Percentiles rank a stretch among this genome's conserved stretches.
Conservation (phyloP, 495 filamentous ascomycete species). For the Cladorrhinum samala region DNA sequence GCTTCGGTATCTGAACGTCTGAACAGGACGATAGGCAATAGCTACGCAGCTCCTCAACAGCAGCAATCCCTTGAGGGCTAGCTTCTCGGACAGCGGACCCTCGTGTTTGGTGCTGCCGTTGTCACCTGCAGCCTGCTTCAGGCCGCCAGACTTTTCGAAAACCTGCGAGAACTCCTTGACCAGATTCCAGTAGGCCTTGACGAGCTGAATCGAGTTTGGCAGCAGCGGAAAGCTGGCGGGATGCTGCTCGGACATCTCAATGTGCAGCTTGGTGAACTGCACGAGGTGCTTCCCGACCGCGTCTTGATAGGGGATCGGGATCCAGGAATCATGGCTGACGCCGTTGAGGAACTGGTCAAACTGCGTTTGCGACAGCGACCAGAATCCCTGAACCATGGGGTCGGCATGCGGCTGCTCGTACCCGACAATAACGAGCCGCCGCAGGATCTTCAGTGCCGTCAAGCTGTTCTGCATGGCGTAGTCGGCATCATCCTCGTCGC, state of each 20-base stretch:
- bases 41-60: slow-evolving; percentile 76
- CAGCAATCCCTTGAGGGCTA: slow-evolving; percentile 73
- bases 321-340: slow-evolving; percentile 41
- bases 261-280: slow-evolving; percentile 85
- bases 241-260: slow-evolving; percentile 70
- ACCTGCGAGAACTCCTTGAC: slow-evolving; percentile 67
- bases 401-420: slow-evolving; percentile 80
- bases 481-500: slow-evolving; percentile 52
- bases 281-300: slow-evolving; percentile 77
- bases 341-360: slow-evolving; percentile 61
- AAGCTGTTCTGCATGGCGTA: slow-evolving; percentile 68
- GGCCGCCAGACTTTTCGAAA: slow-evolving; percentile 48
- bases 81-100: slow-evolving; percentile 60
- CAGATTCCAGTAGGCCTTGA: slow-evolving; percentile 76
- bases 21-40: slow-evolving; percentile 71
- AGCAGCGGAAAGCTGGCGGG: slow-evolving; percentile 75
- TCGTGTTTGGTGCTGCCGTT: slow-evolving; percentile 50
- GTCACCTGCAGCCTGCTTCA: slow-evolving; percentile 39
- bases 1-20: slow-evolving; percentile 75
- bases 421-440: slow-evolving; percentile 72
- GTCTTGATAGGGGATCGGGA: slow-evolving; percentile 39
- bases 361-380: slow-evolving; percentile 63
- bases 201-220: slow-evolving; percentile 67
- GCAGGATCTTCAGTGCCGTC: slow-evolving; percentile 68
- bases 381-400: slow-evolving; percentile 66